Conservation (phyloP, 225 moss, liverwort and hornwort genomes). For the Physcomitrellopsis africana region DNA sequence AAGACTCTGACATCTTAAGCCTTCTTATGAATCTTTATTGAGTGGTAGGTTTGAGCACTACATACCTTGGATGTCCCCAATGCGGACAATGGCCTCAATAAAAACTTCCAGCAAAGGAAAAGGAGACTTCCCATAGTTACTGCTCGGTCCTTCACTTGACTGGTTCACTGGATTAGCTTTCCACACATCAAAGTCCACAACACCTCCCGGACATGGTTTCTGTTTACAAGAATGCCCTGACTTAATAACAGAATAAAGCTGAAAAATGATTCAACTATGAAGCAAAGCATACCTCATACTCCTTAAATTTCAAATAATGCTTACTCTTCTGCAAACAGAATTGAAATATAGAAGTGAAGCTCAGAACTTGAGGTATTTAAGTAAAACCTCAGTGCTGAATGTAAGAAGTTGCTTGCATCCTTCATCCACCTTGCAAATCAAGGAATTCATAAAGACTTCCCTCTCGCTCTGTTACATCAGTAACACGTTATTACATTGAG, state of each 20-base stretch:
- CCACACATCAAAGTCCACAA: conserved; percentile 64
- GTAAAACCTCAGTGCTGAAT: conserved; percentile 71
- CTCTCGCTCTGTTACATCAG: conserved; percentile 53
- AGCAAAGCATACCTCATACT: not conserved
- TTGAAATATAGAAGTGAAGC: conserved; percentile 25
- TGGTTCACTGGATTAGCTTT: conserved; percentile 40
- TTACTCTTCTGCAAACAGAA: conserved; percentile 22
- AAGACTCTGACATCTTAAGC: not conserved
- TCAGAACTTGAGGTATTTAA: conserved; percentile 13
- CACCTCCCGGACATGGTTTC: conserved; percentile 73
- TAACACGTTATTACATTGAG: too few species aligned
- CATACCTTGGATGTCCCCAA: conserved; percentile 77
- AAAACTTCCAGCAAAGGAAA: conserved; percentile 83
- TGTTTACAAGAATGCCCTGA: conserved; percentile 33
- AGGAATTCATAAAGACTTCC: conserved; percentile 75
- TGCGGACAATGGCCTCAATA: conserved; percentile 77
- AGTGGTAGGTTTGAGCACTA: conserved; percentile 3
- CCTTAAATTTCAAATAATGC: not conserved
- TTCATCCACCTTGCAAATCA: conserved; percentile 83
- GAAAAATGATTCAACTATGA: not conserved
- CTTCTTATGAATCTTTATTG: not conserved
- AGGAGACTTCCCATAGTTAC: conserved; percentile 84
- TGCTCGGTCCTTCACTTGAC: conserved; percentile 44
- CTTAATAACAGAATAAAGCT: not conserved
- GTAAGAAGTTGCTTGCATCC: conserved; percentile 79